A percentile compares a stretch with the other conserved stretches of the same genome.
Evolutionary conservation across 371 early-diverging fungal genomes (phyloP).

Genomic region (Furculomyces boomerangus): DNA sequence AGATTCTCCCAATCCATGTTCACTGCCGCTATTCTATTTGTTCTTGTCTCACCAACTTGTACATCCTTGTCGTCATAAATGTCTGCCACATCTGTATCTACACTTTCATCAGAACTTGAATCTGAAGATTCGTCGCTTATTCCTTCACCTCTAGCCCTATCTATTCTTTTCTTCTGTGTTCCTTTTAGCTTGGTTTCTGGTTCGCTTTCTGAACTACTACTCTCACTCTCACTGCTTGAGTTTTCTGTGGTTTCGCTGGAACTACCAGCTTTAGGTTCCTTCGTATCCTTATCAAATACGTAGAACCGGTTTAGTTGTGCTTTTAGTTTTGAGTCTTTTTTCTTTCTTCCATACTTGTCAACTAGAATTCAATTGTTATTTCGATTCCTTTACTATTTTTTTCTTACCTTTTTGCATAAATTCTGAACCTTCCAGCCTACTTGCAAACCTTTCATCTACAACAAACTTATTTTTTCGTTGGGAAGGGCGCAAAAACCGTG

Average conservation of each 20-base stretch:
- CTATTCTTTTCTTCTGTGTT: conserved; percentile 6
- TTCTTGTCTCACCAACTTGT: conserved; percentile 21
- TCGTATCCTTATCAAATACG: conserved; percentile 1
- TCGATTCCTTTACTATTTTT: too few species aligned
- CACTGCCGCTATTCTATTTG: conserved; percentile 75
- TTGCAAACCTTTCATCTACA: conserved; percentile 75
- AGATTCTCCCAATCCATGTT: conserved; percentile 97
- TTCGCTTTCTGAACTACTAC: not conserved
- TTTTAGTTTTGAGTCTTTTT: conserved; percentile 24
- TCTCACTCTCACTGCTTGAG: conserved; percentile 3
- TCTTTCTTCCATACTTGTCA: conserved; percentile 74
- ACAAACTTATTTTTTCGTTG: conserved; percentile 65
- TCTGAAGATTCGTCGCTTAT: conserved; percentile 36
- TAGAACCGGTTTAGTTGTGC: conserved; percentile 11
- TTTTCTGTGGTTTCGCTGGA: conserved; percentile 25
- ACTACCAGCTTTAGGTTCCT: conserved; percentile 3
- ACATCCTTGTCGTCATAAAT: conserved; percentile 10
- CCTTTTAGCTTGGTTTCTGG: not conserved
- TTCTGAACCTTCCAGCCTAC: conserved; percentile 1
- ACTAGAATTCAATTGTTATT: too few species aligned
- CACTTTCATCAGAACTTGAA: conserved; percentile 19
- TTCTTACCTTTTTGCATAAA: conserved; percentile 4
- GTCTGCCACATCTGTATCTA: conserved; percentile 27
- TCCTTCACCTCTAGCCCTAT: conserved; percentile 76
- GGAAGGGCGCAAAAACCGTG: conserved; percentile 66